A percentile compares a stretch with the other conserved stretches of the same genome.
Conservation (phyloP, 768 basidiomycete genomes). For the Tulasnella sp. region DNA sequence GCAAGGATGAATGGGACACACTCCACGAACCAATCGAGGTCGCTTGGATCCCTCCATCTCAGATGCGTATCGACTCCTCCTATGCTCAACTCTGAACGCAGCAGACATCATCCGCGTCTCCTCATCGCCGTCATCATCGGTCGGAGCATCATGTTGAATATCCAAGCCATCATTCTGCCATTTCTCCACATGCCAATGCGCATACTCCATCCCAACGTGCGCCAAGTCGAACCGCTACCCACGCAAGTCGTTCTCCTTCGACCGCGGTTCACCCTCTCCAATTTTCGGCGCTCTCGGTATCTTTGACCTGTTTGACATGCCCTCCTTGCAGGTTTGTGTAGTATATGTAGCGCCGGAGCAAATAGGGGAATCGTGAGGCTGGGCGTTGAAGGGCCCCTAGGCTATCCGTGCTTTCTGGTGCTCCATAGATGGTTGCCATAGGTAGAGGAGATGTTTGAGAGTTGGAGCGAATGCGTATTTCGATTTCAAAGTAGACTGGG, state of each 20-base stretch:
- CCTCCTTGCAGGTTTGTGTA: no score
- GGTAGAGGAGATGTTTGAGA: no score
- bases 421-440: no score
- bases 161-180: background rate
- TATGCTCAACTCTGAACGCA: background rate
- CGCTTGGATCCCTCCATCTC: slow-evolving; percentile 21
- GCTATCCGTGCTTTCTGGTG: no score
- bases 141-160: slow-evolving; percentile 1
- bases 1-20: slow-evolving; percentile 60
- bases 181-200: background rate
- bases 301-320: slow-evolving; percentile 60
- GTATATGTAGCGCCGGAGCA: no score
- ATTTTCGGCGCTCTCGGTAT: slow-evolving; percentile 68
- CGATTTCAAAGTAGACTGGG: no score
- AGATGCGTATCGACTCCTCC: background rate
- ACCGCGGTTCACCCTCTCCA: slow-evolving; percentile 75
- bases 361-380: no score
- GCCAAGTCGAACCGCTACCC: slow-evolving; percentile 16
- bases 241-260: slow-evolving; percentile 39
- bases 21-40: slow-evolving; percentile 75
- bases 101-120: background rate
- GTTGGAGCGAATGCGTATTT: no score
- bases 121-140: background rate
- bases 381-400: no score
- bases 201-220: slow-evolving; percentile 5